Evolutionary conservation across 2,329 filamentous ascomycete genomes (phyloP).

Genomic region (Trichoderma gracile): DNA sequence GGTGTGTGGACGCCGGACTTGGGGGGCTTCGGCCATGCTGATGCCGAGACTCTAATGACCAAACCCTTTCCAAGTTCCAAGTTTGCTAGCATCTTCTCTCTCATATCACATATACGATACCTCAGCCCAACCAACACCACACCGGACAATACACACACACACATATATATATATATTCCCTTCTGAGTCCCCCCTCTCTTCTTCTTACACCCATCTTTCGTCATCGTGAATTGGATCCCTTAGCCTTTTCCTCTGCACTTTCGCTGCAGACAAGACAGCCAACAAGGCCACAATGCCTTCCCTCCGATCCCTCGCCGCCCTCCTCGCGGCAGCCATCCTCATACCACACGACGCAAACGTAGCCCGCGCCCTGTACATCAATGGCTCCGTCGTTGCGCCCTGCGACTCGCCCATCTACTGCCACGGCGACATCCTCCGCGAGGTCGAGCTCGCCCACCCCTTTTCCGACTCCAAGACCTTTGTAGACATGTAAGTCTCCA

Average conservation of each 20-base stretch:
- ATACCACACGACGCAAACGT: slow-evolving; percentile 18
- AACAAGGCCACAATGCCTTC: slow-evolving; percentile 11
- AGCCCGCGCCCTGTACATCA: slow-evolving; percentile 55
- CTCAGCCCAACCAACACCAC: too few species aligned
- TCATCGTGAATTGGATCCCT: too few species aligned
- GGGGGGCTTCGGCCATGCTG: too few species aligned
- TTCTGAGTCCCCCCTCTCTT: too few species aligned
- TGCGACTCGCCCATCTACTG: slow-evolving; percentile 70
- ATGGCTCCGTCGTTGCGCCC: slow-evolving; percentile 62
- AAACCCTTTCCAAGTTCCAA: too few species aligned
- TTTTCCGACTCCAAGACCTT: slow-evolving; percentile 71
- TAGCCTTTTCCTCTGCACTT: neutral
- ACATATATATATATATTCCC: too few species aligned
- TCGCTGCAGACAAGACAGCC: neutral
- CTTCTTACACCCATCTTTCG: too few species aligned
- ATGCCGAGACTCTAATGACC: too few species aligned
- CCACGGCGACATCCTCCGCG: slow-evolving; percentile 61
- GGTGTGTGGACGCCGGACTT: too few species aligned
- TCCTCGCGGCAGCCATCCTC: neutral
- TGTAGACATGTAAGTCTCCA: slow-evolving; percentile 58
- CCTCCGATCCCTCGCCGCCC: neutral
- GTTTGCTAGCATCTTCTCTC: too few species aligned
- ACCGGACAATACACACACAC: too few species aligned
- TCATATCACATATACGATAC: too few species aligned
- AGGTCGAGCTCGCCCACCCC: slow-evolving; percentile 63